A percentile compares a stretch with the other conserved stretches of the same genome.
These are phyloP conservation scores for Pseudogymnoascus pannorum DNA, from an alignment of 2,329 filamentous ascomycete species.

Conservation along the genomic window DNA sequence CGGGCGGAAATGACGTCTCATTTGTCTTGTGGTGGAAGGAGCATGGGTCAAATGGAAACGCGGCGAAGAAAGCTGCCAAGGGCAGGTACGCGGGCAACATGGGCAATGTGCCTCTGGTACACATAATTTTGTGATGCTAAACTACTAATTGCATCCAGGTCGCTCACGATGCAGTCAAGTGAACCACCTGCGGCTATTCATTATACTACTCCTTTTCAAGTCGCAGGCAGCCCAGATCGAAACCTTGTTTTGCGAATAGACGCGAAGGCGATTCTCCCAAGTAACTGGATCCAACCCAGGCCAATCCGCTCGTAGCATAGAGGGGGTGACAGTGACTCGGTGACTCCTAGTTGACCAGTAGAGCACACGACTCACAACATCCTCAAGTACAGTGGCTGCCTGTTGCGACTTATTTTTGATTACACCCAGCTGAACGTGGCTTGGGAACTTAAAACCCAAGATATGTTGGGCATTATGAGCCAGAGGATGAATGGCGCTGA, in stretches of 20 bases:
- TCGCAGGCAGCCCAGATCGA: background rate
- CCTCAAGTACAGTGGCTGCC: constrained; percentile 3
- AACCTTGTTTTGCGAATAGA: constrained; percentile 1
- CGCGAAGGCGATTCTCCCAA: constrained; percentile 4
- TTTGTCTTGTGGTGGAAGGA: background rate
- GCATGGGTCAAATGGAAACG: constrained; percentile 1
- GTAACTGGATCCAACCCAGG: background rate
- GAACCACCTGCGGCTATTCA: background rate
- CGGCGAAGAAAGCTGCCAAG: constrained; percentile 5
- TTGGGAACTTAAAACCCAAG: background rate
- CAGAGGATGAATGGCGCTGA: background rate
- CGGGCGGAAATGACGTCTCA: background rate
- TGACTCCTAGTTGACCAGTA: background rate
- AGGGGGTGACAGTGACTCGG: background rate
- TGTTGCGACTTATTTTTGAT: background rate
- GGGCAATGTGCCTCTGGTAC: background rate
- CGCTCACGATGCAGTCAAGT: background rate
- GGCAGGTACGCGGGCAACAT: constrained; percentile 1
- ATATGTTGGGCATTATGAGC: constrained; percentile 6
- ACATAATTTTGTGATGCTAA: constrained; percentile 8
- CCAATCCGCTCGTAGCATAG: constrained; percentile 3
- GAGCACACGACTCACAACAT: background rate
- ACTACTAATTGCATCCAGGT: constrained; percentile 2
- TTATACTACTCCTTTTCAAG: constrained; percentile 7
- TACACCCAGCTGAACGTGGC: background rate